Evolutionary conservation across 176 grass and related monocot genomes (phyloP), one percentile per base, ranked within the genome.

Genomic region (Alloteropsis semialata): DNA sequence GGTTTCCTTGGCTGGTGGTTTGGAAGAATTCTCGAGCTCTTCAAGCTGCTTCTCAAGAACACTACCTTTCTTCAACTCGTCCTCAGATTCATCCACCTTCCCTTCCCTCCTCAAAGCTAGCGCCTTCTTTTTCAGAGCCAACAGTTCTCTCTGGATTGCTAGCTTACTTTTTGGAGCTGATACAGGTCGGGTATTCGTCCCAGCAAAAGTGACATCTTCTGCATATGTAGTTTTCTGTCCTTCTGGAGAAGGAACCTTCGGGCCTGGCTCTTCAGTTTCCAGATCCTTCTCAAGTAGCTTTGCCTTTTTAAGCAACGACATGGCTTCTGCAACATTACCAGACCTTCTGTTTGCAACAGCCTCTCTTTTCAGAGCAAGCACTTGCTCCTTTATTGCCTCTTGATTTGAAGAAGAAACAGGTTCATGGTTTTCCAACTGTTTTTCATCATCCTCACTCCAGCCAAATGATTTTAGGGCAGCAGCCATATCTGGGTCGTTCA

Each of bases 41-140:
- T 95, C 96, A 11, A 95, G 88, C 88, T 95, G 90, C 79, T 91
- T 87, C 84, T 95, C 96, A 81, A 98, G 88, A 91, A 88, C 1
- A 21, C 75, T 89, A 17, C 92, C 92, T 91, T 92, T 95, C 80
- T 85, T 94, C 34, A 98, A 43, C 42, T 91, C 90, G 86, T 94
- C 87, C 44, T 98, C 96, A 8, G 96, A 87, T 25, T 98, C 96
- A 51, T 90, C 82, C 14, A 93, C 78, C 78, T 89, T 90, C 53
- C 96, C 96, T 80, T 88, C 96, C 84, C 96, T 89, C 85, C 96
- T 95, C 80, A 98, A 91, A 34, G 84, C 83, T 73, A 98, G 92
- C 19, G 90, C 96, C 75, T 81, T 88, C 84, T 95, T 98, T 86
- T 98, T 98, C 78, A 98, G 81, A 85, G 92, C 90, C 80, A 98